Base-by-base conservation (phyloP, 169 alveolate genomes). In the Plasmodium fragile region DNA sequence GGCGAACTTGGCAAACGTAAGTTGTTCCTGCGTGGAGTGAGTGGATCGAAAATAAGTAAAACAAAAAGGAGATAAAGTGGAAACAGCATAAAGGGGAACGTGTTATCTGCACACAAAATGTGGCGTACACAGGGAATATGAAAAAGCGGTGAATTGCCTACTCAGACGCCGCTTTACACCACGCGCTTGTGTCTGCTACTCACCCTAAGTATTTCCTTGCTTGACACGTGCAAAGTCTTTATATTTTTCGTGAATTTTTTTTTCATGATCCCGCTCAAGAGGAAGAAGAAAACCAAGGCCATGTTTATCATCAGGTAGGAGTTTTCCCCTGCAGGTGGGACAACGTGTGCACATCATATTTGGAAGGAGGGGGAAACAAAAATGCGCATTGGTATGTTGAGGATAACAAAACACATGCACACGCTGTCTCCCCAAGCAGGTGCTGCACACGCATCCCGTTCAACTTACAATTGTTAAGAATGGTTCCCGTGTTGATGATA, bases 171-270 rank as follows among this genome's bases (percentile, higher is more conserved):
- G 22, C 22, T 0, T 49, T n/a, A n/a, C 1, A 13, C 59, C 59
- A 49, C 59, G 22, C 18, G 13, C 32, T 1, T 1, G 13, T 65
- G 18, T 22, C 0, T 59, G 4, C 5, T 22, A 3, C 92, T 32
- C 55, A 84, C 92, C 83, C 92, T 71, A 41, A 84, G 32, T 72
- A 84, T 84, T 49, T 84, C 92, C 75, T 84, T 84, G 92, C 92
- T 84, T 2, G 92, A 72, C 22, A 84, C 77, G 55, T 84, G 92
- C 43, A 84, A 45, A 32, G 84, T 84, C 41, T 84, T 84, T 45
- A 84, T 84, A 25, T 84, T 84, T 43, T 84, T 84, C 52, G 92
- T 59, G 73, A 84, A 84, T 25, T 84, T 84, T 36, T 84, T 84
- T 39, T 84, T 84, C 92, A 84, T 84, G 36, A 84, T 84, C 6